Percentiles rank a stretch among this genome's conserved stretches.
phyloP scores from a whole-genome alignment of 768 basidiomycete species.

The Cystobasidium onofrii region DNA sequence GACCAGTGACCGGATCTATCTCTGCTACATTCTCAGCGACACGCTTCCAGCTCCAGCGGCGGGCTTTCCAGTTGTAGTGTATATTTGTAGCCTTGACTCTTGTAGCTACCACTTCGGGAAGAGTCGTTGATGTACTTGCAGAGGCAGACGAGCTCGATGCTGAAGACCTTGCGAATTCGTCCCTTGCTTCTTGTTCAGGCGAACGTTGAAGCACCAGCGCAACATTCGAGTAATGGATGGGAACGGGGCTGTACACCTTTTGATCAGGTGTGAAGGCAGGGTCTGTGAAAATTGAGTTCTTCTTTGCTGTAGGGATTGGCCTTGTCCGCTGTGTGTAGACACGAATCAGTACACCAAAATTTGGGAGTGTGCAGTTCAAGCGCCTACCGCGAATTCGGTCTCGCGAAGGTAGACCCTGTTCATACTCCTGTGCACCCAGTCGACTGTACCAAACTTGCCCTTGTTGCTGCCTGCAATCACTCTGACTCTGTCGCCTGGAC shows the following conservation, averaged over 20 bases:
- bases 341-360: neutral
- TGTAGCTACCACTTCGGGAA: slow-evolving; percentile 8
- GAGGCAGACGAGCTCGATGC: neutral
- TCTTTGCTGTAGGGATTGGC: neutral
- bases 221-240: slow-evolving; percentile 26
- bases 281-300: slow-evolving; percentile 19
- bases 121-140: neutral
- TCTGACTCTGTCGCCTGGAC: slow-evolving; percentile 37
- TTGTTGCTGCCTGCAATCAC: slow-evolving; percentile 36
- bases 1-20: neutral
- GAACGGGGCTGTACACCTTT: neutral
- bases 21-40: slow-evolving; percentile 11
- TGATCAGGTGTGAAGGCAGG: slow-evolving; percentile 17
- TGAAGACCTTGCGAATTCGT: slow-evolving; percentile 4
- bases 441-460: slow-evolving; percentile 35
- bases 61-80: slow-evolving; percentile 20
- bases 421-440: slow-evolving; percentile 36
- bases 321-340: slow-evolving; percentile 10
- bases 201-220: slow-evolving; percentile 2
- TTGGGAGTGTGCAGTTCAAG: neutral
- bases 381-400: slow-evolving; percentile 35
- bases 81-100: neutral
- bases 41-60: slow-evolving; percentile 11
- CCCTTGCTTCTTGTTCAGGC: slow-evolving; percentile 14
- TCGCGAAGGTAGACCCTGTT: slow-evolving; percentile 38